phyloP scores from a whole-genome alignment of 1,139 yeast genomes.

The Geotrichum bryndzae region DNA sequence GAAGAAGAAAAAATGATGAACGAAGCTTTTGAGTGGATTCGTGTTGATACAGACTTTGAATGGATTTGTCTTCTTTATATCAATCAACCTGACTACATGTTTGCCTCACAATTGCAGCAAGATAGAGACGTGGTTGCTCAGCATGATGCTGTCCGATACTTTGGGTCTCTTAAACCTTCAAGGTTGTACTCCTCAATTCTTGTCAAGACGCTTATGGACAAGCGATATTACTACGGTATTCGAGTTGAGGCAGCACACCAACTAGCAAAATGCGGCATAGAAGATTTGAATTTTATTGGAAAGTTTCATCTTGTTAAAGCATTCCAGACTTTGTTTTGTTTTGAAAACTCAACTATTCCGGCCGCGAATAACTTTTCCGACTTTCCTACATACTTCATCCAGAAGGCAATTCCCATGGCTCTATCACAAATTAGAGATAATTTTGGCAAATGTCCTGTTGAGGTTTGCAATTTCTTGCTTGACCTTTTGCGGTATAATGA shows the following conservation, averaged over 20 bases:
- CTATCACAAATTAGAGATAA: slow-evolving; percentile 56
- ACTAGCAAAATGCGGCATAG: slow-evolving; percentile 59
- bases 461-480: slow-evolving; percentile 56
- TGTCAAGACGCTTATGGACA: slow-evolving; percentile 75
- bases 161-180: slow-evolving; percentile 57
- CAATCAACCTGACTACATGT: slow-evolving; percentile 93
- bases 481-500: slow-evolving; percentile 80
- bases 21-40: slow-evolving; percentile 95
- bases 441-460: slow-evolving; percentile 61
- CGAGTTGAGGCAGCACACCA: slow-evolving; percentile 84
- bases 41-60: slow-evolving; percentile 95
- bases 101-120: slow-evolving; percentile 83
- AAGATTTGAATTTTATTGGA: slow-evolving; percentile 63
- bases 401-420: slow-evolving; percentile 60
- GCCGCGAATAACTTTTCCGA: slow-evolving; percentile 74
- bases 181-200: slow-evolving; percentile 69
- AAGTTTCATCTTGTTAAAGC: slow-evolving; percentile 64
- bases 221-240: slow-evolving; percentile 82
- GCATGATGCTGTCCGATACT: slow-evolving; percentile 70
- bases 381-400: slow-evolving; percentile 60
- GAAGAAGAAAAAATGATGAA: slow-evolving; percentile 63
- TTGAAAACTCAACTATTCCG: slow-evolving; percentile 60
- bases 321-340: slow-evolving; percentile 67
- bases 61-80: slow-evolving; percentile 85
- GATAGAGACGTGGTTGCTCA: slow-evolving; percentile 98